phyloP scores from a whole-genome alignment of 805 yeast genomes.

The Wickerhamiella galacta region DNA sequence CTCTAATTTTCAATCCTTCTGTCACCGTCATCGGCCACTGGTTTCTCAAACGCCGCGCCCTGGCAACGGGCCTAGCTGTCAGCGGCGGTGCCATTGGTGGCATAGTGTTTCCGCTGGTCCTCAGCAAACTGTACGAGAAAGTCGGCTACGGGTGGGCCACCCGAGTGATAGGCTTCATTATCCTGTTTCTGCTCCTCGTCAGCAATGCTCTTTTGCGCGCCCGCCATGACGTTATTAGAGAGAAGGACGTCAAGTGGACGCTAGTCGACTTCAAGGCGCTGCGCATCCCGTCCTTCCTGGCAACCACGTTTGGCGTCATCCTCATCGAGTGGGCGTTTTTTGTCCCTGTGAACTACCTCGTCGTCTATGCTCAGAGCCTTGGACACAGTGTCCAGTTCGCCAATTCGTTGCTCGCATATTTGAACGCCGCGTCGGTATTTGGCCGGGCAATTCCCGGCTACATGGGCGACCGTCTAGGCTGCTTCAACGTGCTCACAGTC shows the following conservation, averaged over 20 bases:
- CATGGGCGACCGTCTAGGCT: constrained; percentile 37
- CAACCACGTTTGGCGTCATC: constrained; percentile 19
- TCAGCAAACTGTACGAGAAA: constrained; percentile 28
- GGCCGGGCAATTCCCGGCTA: constrained; percentile 43
- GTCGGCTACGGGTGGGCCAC: constrained; percentile 50
- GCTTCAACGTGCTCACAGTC: constrained; percentile 37
- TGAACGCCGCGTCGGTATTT: constrained; percentile 29
- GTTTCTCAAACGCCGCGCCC: constrained; percentile 39
- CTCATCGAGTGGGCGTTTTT: constrained; percentile 36
- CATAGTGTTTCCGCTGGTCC: constrained; percentile 38
- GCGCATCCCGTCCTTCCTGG: constrained; percentile 16
- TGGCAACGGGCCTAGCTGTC: constrained; percentile 45
- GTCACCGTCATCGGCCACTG: constrained; percentile 45
- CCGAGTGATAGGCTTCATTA: constrained; percentile 28
- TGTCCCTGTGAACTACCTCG: constrained; percentile 35
- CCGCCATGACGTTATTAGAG: constrained; percentile 18
- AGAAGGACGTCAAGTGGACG: constrained; percentile 10
- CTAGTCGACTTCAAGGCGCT: constrained; percentile 19
- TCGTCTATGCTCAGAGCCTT: constrained; percentile 37
- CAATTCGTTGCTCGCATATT: constrained; percentile 30
- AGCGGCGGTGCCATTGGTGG: constrained; percentile 58
- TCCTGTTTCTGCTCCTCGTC: constrained; percentile 14
- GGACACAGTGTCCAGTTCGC: constrained; percentile 23
- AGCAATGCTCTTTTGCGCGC: constrained; percentile 25
- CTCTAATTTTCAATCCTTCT: constrained; percentile 34